Evolutionary conservation across 805 yeast genomes (phyloP).

Genomic region (Cyberlindnera nakhonratchasimensis): DNA sequence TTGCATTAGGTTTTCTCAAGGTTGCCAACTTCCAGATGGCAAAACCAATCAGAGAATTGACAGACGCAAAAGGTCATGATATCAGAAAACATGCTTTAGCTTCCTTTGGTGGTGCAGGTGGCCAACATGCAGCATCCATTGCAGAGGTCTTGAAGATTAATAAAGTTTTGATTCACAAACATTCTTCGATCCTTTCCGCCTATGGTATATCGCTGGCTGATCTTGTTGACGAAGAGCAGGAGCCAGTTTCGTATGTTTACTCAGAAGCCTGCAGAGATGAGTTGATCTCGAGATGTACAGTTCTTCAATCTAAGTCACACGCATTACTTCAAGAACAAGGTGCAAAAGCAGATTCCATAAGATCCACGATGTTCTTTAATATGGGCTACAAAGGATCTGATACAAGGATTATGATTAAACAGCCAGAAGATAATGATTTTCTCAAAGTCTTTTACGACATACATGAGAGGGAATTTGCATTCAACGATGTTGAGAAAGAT

Average conservation of each 20-base stretch:
- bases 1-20: constrained; percentile 43
- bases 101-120: constrained; percentile 50
- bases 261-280: constrained; percentile 23
- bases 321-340: constrained; percentile 24
- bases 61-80: constrained; percentile 44
- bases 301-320: constrained; percentile 12
- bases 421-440: constrained; percentile 27
- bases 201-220: constrained; percentile 44
- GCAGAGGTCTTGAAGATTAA: constrained; percentile 40
- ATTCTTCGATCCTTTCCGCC: constrained; percentile 46
- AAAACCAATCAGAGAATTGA: constrained; percentile 43
- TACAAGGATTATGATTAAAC: constrained; percentile 37
- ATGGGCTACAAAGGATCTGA: constrained; percentile 47
- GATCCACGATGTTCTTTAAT: constrained; percentile 32
- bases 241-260: constrained; percentile 27
- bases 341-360: constrained; percentile 25
- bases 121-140: constrained; percentile 43
- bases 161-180: constrained; percentile 42
- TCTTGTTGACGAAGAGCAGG: constrained; percentile 29
- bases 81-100: constrained; percentile 42
- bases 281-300: constrained; percentile 11
- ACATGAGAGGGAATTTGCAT: constrained; percentile 37
- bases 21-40: constrained; percentile 48
- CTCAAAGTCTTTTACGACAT: constrained; percentile 27
- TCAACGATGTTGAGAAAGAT: constrained; percentile 33